Conservation (phyloP, 2,329 filamentous ascomycete species). For the Fusarium concolor region DNA sequence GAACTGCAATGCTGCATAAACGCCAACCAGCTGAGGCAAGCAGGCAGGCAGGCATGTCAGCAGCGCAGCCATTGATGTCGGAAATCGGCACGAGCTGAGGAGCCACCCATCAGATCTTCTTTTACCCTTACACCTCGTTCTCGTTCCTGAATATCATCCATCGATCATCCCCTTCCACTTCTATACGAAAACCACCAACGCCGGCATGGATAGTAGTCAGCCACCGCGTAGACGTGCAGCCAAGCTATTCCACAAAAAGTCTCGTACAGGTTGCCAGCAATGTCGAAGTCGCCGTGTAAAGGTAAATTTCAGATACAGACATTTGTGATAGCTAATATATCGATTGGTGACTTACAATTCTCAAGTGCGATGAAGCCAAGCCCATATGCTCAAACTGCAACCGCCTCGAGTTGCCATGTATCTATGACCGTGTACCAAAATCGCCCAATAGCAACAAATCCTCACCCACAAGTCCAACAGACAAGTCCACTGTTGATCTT, state of each 20-base stretch:
- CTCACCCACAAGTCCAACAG: background rate
- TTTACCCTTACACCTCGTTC: background rate
- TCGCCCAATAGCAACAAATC: background rate
- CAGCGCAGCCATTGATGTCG: background rate
- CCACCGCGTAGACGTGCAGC: conserved; percentile 5
- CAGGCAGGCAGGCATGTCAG: too few species aligned
- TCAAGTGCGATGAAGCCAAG: conserved; percentile 5
- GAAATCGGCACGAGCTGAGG: background rate
- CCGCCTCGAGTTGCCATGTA: background rate
- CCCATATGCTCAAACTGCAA: conserved; percentile 1
- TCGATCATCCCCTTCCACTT: too few species aligned
- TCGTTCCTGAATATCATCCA: background rate
- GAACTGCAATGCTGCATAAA: background rate
- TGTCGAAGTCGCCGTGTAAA: conserved; percentile 14
- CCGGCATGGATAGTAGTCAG: background rate
- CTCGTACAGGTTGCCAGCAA: conserved; percentile 9
- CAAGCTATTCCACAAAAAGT: conserved; percentile 17
- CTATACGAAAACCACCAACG: background rate
- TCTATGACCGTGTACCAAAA: background rate
- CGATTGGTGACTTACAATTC: background rate
- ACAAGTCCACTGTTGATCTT: background rate
- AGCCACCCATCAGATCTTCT: background rate
- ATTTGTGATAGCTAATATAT: too few species aligned
- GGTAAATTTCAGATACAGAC: background rate
- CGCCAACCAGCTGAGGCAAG: background rate